Base-by-base conservation (phyloP, 306 rosid species). In the Cicer chorassanicum region DNA sequence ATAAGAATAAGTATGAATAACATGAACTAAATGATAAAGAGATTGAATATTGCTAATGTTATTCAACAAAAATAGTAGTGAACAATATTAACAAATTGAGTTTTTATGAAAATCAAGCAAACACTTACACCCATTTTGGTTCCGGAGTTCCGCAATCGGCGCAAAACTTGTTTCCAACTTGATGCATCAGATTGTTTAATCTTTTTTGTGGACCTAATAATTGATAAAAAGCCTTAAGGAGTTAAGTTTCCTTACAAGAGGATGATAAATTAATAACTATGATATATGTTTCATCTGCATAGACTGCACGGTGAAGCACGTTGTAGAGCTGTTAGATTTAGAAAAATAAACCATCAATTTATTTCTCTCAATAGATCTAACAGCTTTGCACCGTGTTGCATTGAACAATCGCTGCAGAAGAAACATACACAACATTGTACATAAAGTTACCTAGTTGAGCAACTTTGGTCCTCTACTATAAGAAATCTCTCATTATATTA, bases 111-210 rank as follows among this genome's bases (percentile, higher is more conserved):
- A 34, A 68, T 1, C 5, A 75, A 65, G 36, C 39, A 10, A 75
- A 81, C 21, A 82, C 96, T 87, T 90, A 91, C 98, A 88, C 95
- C 98, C 98, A 94, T 91, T 88, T 91, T 46, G 98, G 98, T 53
- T 90, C 96, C 18, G 91, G 90, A 73, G 97, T 77, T 66, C 93
- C 97, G 75, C 98, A 94, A 78, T 94, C 98, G 64, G 98, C 97
- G 16, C 98, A 94, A 48, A 38, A 62, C 70, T 46, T 81, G 79
- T 94, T 94, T 34, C 88, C 87, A 11, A 82, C 63, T 75, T 87
- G 88, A 46, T 64, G 70, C 88, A 82, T 67, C 59, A 94, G 77
- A 83, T 68, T 76, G 38, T 84, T 79, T 77, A 94, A 64, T 83
- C 90, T 88, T 81, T 78, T 83, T 13, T 78, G 91, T 38, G 94